Evolutionary conservation across 352 stramenopile species (phyloP), one percentile per base, ranked within the genome.

Genomic region (Saprolegnia parasitica): DNA sequence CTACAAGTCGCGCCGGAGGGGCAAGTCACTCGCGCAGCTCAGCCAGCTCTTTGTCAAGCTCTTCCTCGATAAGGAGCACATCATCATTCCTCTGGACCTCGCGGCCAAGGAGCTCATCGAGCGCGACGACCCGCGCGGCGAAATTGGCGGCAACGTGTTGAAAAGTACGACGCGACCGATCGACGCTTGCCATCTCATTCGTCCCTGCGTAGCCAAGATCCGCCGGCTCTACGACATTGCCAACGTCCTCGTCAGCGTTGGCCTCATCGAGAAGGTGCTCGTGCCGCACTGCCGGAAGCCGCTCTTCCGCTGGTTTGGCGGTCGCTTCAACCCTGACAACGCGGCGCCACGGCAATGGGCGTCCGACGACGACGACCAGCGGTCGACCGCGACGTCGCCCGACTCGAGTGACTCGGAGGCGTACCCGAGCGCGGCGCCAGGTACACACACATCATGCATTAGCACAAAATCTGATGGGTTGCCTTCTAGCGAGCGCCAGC

Each of bases 211-310:
- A 95, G 87, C 95, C 55, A 98, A 98, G 72, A 97, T 98, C 70
- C 89, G 96, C 20, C 84, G 96, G 26, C 84, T 99, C 29, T 99
- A 99, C 70, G 96, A 99, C 67, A 97, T 99, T 74, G 96, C 96
- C 11, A 98, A 99, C 75, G 96, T 98, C 9, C 86, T 98, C 24
- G 81, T 95, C 3, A 93, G 84, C 57, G 81, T 98, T 16, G 92
- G 93, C 0, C 80, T 98, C 40, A 93, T 98, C 39, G 84, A 95
- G 68, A 98, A 98, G 67, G 71, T 93, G 40, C 87, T 91, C 58
- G 67, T 95, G 15, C 87, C 84, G 3, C 88, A 87, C 68, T 90
- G 82, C 8, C 85, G 87, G 39, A 95, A 95, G 60, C 87, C 87
- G 8, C 77, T 92, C 1, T 95, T 95, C 54, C 85, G 85, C n/a